A percentile compares a stretch with the other conserved stretches of the same genome.
Evolutionary conservation across 345 rosid species (phyloP).

Genomic region (Populus pruinosa): DNA sequence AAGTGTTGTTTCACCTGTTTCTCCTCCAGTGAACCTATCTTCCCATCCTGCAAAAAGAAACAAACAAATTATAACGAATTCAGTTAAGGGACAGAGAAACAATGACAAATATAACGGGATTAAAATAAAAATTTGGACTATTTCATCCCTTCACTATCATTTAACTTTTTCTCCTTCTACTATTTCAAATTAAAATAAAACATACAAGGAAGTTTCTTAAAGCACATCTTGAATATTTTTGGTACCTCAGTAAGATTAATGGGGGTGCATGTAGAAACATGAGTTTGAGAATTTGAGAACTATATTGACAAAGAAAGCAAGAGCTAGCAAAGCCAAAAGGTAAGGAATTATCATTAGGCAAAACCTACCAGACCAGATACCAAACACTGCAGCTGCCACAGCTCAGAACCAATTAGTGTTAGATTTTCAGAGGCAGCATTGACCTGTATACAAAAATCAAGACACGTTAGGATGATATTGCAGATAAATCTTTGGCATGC

Average conservation of each 20-base stretch:
- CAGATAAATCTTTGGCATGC: not conserved
- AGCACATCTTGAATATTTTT: not conserved
- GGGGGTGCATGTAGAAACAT: not conserved
- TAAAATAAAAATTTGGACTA: not conserved
- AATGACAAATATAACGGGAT: not conserved
- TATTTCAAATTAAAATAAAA: not conserved
- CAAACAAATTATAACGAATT: not conserved
- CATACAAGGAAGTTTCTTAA: not conserved
- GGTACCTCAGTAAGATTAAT: not conserved
- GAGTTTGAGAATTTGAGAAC: not conserved
- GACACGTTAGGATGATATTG: not conserved
- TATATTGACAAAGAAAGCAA: not conserved
- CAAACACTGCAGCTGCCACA: conserved; percentile 57
- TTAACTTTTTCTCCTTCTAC: not conserved
- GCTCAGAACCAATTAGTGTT: conserved; percentile 51
- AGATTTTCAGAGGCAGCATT: conserved; percentile 56
- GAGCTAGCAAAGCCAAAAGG: not conserved
- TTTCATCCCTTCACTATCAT: not conserved
- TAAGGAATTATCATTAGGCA: not conserved
- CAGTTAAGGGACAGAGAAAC: not conserved
- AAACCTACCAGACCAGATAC: conserved; percentile 67
- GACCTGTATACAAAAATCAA: conserved; percentile 47
- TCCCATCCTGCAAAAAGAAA: conserved; percentile 65
- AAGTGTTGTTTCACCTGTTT: conserved; percentile 63
- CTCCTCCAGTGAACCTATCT: conserved; percentile 62